These are phyloP conservation scores for Neofusicoccum cordaticola DNA, from an alignment of 2,329 filamentous ascomycete genomes.

Conservation along the genomic window DNA sequence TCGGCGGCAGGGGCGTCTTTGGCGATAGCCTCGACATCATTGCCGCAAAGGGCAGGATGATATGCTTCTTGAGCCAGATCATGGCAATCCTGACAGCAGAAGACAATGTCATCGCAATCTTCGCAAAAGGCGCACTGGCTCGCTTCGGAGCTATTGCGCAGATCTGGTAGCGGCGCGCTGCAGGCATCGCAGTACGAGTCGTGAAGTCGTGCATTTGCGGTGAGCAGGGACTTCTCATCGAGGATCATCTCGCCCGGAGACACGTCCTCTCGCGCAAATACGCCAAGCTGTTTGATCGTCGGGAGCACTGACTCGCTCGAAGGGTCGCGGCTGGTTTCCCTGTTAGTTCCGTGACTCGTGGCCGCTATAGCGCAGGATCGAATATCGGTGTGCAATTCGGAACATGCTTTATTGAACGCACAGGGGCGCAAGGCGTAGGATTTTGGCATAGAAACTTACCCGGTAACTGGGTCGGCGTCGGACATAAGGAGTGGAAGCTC, in stretches of 20 bases:
- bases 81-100: slow-evolving; percentile 58
- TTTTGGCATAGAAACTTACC: slow-evolving; percentile 20
- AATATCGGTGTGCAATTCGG: background rate
- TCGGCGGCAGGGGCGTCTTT: slow-evolving; percentile 57
- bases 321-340: slow-evolving; percentile 28
- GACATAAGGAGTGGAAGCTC: slow-evolving; percentile 65
- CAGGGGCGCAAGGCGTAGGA: background rate
- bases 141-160: slow-evolving; percentile 16
- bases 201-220: slow-evolving; percentile 83
- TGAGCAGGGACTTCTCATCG: slow-evolving; percentile 79
- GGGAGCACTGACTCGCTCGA: slow-evolving; percentile 48
- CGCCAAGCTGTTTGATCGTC: slow-evolving; percentile 74
- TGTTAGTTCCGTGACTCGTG: background rate
- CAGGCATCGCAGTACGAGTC: slow-evolving; percentile 89
- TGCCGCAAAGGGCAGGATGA: slow-evolving; percentile 58
- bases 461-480: background rate
- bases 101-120: slow-evolving; percentile 58
- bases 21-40: slow-evolving; percentile 55
- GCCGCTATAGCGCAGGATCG: background rate
- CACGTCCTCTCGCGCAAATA: slow-evolving; percentile 85
- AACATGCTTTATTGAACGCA: slow-evolving; percentile 9
- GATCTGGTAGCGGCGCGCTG: slow-evolving; percentile 63
- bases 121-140: slow-evolving; percentile 47
- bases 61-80: slow-evolving; percentile 55
- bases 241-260: slow-evolving; percentile 72